A percentile compares a stretch with the other conserved stretches of the same genome.
These are phyloP conservation scores for Sordariomycetes sp. DNA, from an alignment of 2,329 filamentous ascomycete species.

Conservation along the genomic window DNA sequence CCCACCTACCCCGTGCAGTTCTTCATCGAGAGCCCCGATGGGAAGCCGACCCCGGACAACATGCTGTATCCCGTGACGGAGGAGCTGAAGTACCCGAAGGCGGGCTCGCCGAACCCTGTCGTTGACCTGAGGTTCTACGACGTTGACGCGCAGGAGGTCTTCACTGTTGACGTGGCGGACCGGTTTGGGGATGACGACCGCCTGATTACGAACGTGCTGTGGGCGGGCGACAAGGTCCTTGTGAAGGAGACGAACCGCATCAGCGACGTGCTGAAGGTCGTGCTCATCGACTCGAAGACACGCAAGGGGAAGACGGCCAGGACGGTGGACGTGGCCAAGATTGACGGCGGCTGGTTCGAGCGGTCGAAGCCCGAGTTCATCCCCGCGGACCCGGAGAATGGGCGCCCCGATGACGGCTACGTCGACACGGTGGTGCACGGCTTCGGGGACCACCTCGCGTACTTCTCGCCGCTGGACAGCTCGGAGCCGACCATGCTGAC, in stretches of 20 bases:
- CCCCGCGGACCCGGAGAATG: conserved; percentile 68
- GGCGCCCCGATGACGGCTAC: conserved; percentile 76
- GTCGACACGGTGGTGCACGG: conserved; percentile 83
- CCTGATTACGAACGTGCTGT: conserved; percentile 86
- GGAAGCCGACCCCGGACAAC: conserved; percentile 49
- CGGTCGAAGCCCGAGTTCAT: conserved; percentile 79
- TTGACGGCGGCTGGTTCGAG: conserved; percentile 98
- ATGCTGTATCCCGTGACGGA: conserved; percentile 86
- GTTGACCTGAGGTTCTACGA: conserved; percentile 88
- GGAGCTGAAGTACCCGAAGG: conserved; percentile 95
- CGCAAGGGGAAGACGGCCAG: conserved; percentile 71
- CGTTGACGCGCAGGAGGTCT: conserved; percentile 63
- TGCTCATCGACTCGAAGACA: conserved; percentile 67
- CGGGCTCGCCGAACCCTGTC: conserved; percentile 84
- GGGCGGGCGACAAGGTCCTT: conserved; percentile 77
- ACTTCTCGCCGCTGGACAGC: conserved; percentile 82
- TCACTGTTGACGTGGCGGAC: conserved; percentile 65
- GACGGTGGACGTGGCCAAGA: conserved; percentile 63
- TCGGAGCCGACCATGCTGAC: conserved; percentile 77
- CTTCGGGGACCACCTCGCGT: conserved; percentile 82
- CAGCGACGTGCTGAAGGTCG: conserved; percentile 80
- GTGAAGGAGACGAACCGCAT: conserved; percentile 91
- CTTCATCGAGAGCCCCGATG: conserved; percentile 79
- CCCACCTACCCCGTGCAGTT: conserved; percentile 91
- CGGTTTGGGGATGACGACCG: conserved; percentile 74